These are phyloP conservation scores for Floccularia luteovirens DNA, from an alignment of 768 basidiomycete species.

Conservation along the genomic window DNA sequence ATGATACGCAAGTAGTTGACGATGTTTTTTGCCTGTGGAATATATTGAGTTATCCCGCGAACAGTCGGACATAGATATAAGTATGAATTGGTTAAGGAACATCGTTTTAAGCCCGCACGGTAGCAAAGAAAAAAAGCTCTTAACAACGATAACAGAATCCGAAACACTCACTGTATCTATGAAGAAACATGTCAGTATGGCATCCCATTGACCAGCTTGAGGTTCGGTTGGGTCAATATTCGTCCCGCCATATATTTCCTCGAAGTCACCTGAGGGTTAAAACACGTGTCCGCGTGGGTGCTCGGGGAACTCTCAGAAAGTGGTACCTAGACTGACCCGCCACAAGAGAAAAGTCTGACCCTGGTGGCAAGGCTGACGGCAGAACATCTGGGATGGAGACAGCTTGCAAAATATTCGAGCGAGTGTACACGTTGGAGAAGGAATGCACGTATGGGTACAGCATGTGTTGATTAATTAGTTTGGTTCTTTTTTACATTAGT, in stretches of 20 bases:
- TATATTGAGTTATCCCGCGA: neutral
- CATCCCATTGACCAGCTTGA: slow-evolving; percentile 79
- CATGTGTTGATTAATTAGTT: slow-evolving; percentile 57
- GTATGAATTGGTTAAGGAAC: too few species aligned
- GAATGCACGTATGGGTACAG: slow-evolving; percentile 91
- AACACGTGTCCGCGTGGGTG: neutral
- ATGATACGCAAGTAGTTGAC: slow-evolving; percentile 87
- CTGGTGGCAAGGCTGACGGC: slow-evolving; percentile 61
- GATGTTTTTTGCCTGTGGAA: slow-evolving; percentile 78
- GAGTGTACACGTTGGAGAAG: slow-evolving; percentile 72
- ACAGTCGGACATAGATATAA: neutral
- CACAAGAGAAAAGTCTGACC: slow-evolving; percentile 73
- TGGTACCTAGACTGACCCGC: slow-evolving; percentile 47
- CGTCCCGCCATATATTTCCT: slow-evolving; percentile 82
- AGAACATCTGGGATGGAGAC: slow-evolving; percentile 79
- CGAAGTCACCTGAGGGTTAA: slow-evolving; percentile 68
- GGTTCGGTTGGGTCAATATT: slow-evolving; percentile 48
- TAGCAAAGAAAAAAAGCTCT: too few species aligned
- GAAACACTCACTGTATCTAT: slow-evolving; percentile 72
- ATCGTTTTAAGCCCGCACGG: too few species aligned
- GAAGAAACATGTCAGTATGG: slow-evolving; percentile 93
- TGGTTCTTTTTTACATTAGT: slow-evolving; percentile 37
- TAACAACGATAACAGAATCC: too few species aligned
- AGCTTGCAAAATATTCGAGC: slow-evolving; percentile 52
- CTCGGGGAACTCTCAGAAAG: neutral